phyloP scores from a whole-genome alignment of 1,139 yeast species.

The Protomyces inundatus region DNA sequence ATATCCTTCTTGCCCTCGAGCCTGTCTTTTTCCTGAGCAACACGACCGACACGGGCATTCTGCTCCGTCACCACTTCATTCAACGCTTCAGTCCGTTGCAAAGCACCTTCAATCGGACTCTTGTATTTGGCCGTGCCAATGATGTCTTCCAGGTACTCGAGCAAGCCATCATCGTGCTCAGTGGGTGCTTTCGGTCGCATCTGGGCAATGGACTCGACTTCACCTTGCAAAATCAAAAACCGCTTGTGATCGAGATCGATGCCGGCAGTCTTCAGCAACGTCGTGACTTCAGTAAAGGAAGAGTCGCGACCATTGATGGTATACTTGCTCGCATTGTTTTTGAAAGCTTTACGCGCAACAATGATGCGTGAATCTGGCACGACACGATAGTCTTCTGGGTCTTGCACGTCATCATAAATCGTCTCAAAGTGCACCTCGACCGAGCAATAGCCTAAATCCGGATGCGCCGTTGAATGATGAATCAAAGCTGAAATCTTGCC shows the following conservation, averaged over 20 bases:
- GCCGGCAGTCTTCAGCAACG: constrained; percentile 70
- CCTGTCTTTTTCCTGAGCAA: constrained; percentile 65
- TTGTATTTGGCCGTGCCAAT: constrained; percentile 90
- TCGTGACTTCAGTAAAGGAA: constrained; percentile 74
- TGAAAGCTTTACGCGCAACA: constrained; percentile 72
- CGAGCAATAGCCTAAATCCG: constrained; percentile 66
- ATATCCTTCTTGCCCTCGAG: constrained; percentile 65
- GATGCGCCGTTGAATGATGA: constrained; percentile 67
- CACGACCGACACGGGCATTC: constrained; percentile 71
- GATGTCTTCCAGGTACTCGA: constrained; percentile 92
- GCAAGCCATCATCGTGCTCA: constrained; percentile 85
- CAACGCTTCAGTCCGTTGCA: constrained; percentile 56
- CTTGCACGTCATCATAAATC: constrained; percentile 53
- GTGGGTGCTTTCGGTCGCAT: constrained; percentile 96
- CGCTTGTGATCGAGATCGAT: constrained; percentile 93
- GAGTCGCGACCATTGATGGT: constrained; percentile 65
- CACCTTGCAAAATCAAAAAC: constrained; percentile 92
- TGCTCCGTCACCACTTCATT: constrained; percentile 79
- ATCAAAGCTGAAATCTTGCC: constrained; percentile 84
- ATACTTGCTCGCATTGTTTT: constrained; percentile 73
- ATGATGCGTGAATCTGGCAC: constrained; percentile 58
- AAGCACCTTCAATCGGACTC: constrained; percentile 61
- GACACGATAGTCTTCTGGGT: constrained; percentile 39
- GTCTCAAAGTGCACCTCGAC: constrained; percentile 90
- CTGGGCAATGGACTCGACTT: constrained; percentile 95